Evolutionary conservation across 2,329 filamentous ascomycete species (phyloP).

Genomic region (Apiospora pterosperma): DNA sequence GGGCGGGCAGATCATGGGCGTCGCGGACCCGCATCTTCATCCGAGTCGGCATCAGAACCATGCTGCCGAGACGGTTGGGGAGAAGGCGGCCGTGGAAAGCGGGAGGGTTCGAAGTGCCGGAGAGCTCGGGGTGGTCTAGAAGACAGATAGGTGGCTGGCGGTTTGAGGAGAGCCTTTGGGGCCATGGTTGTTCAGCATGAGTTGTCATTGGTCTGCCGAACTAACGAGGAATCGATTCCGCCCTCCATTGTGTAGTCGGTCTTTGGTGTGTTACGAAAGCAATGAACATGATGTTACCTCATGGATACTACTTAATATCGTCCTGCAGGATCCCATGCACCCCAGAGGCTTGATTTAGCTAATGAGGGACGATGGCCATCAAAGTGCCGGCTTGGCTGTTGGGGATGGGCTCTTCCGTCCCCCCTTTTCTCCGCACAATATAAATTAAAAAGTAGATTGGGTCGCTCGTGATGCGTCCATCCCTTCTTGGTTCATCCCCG

Average conservation of each 20-base stretch:
- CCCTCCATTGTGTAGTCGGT: neutral
- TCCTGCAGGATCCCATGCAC: neutral
- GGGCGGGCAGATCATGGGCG: slow-evolving; percentile 43
- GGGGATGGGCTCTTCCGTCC: neutral
- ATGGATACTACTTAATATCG: neutral
- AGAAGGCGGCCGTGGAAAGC: neutral
- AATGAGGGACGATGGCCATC: neutral
- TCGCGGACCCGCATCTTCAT: neutral
- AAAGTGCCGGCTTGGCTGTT: neutral
- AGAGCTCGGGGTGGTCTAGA: neutral
- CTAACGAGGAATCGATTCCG: neutral
- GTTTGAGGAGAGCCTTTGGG: neutral
- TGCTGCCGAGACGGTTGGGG: neutral
- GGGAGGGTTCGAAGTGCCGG: neutral
- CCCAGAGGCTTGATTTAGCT: neutral
- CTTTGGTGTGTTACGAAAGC: neutral
- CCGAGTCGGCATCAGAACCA: too few species aligned
- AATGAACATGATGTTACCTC: neutral
- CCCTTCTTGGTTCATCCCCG: neutral
- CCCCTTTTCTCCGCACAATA: neutral
- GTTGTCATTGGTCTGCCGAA: neutral
- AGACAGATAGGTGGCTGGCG: neutral
- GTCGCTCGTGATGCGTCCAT: neutral
- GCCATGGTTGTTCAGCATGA: neutral
- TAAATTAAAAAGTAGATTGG: neutral